Conservation (phyloP, 805 yeast species). For the Wickerhamomyces tratensis region DNA sequence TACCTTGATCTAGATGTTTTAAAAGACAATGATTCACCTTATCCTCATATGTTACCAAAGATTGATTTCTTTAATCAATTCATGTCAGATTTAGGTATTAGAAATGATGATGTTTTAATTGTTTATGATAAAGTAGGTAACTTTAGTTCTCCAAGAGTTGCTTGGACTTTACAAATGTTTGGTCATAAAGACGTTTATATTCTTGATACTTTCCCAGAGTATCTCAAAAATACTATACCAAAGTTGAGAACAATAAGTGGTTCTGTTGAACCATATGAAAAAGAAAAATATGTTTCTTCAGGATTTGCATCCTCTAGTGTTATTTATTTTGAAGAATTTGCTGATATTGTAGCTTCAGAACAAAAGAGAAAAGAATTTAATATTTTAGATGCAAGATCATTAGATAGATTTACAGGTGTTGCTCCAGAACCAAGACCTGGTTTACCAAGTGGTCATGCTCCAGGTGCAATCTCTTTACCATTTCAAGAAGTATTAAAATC, state of each 20-base stretch:
- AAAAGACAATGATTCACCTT: constrained; percentile 47
- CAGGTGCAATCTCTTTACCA: constrained; percentile 72
- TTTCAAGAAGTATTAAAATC: constrained; percentile 50
- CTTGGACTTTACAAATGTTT: constrained; percentile 79
- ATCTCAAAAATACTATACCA: constrained; percentile 36
- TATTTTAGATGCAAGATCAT: constrained; percentile 76
- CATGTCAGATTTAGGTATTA: constrained; percentile 47
- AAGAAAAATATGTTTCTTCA: constrained; percentile 24
- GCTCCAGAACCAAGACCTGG: constrained; percentile 89
- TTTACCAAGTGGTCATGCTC: constrained; percentile 81
- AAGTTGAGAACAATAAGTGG: constrained; percentile 1
- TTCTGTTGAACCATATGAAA: constrained; percentile 8
- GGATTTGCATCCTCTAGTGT: constrained; percentile 39
- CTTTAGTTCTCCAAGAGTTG: constrained; percentile 84
- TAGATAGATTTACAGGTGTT: constrained; percentile 64
- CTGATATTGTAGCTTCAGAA: constrained; percentile 42
- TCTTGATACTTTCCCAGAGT: constrained; percentile 58
- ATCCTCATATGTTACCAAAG: constrained; percentile 88
- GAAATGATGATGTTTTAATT: constrained; percentile 49
- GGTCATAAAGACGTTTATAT: constrained; percentile 65
- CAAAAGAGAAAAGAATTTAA: constrained; percentile 36
- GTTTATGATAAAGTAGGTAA: constrained; percentile 82
- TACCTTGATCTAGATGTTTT: constrained; percentile 73
- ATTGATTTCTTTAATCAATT: constrained; percentile 42
- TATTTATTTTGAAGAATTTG: constrained; percentile 56